These are phyloP conservation scores for Colletotrichum sp. DNA, from an alignment of 2,329 filamentous ascomycete genomes.

Conservation along the genomic window DNA sequence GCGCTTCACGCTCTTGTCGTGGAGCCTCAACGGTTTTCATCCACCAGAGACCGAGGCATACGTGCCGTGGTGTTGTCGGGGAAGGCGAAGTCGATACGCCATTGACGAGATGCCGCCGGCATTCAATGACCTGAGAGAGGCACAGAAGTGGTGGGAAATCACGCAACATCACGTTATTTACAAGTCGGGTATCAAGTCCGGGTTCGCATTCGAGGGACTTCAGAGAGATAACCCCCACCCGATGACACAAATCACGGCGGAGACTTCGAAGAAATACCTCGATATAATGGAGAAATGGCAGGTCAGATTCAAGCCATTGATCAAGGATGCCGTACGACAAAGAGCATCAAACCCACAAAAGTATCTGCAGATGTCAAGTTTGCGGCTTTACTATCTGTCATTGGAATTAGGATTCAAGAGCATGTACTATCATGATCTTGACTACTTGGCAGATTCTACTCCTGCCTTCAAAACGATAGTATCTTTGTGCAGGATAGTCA, in stretches of 20 bases:
- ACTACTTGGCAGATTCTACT: neutral
- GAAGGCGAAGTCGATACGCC: neutral
- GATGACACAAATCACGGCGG: neutral
- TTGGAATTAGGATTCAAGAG: neutral
- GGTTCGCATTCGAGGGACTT: constrained; percentile 19
- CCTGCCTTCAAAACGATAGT: neutral
- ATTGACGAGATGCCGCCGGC: constrained; percentile 1
- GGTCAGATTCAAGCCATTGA: neutral
- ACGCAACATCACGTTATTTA: constrained; percentile 6
- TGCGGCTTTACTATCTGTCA: neutral
- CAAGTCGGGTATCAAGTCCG: neutral
- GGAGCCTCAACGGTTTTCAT: neutral
- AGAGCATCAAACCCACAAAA: neutral
- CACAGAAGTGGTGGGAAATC: constrained; percentile 1
- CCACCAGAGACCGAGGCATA: neutral
- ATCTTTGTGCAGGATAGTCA: neutral
- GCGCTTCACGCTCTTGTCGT: neutral
- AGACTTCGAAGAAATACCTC: constrained; percentile 20
- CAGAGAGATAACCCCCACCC: neutral
- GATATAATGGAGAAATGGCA: neutral
- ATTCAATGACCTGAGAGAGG: neutral
- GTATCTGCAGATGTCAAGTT: neutral
- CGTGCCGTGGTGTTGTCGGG: constrained; percentile 15
- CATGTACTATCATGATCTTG: neutral
- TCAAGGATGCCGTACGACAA: neutral